Conservation (phyloP, 2,329 filamentous ascomycete genomes). For the Fusarium sp. region DNA sequence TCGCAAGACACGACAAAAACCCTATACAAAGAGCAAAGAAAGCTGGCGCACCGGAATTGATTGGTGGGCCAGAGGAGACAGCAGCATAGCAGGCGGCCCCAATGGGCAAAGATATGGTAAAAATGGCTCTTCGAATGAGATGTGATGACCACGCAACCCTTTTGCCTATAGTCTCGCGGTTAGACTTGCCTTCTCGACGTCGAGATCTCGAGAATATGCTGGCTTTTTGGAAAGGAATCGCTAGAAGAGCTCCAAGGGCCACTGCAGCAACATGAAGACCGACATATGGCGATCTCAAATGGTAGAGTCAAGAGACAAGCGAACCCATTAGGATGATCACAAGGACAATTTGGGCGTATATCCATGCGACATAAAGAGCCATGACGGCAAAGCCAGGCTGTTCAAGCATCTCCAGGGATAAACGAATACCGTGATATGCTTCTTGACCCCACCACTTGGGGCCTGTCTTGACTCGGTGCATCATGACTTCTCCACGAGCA, state of each 20-base stretch:
- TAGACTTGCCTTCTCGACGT: slow-evolving; percentile 67
- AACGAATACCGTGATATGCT: slow-evolving; percentile 74
- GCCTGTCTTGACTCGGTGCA: slow-evolving; percentile 77
- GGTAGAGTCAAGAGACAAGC: slow-evolving; percentile 76
- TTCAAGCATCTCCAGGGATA: slow-evolving; percentile 76
- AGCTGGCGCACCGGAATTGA: slow-evolving; percentile 72
- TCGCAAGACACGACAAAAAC: slow-evolving; percentile 77
- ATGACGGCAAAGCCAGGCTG: slow-evolving; percentile 80
- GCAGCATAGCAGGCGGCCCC: slow-evolving; percentile 75
- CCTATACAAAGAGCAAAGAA: slow-evolving; percentile 74
- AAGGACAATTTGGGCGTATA: slow-evolving; percentile 80
- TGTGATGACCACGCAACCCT: slow-evolving; percentile 78
- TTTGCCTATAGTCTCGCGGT: slow-evolving; percentile 74
- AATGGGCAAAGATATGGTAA: slow-evolving; percentile 74
- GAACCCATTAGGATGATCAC: slow-evolving; percentile 79
- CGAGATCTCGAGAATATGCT: slow-evolving; percentile 75
- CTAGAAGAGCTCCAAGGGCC: slow-evolving; percentile 74
- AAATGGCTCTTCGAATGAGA: slow-evolving; percentile 74
- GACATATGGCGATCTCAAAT: slow-evolving; percentile 71
- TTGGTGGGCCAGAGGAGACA: slow-evolving; percentile 70
- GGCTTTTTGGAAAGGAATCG: slow-evolving; percentile 79
- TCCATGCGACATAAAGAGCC: slow-evolving; percentile 80
- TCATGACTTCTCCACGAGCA: slow-evolving; percentile 79
- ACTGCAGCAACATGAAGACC: slow-evolving; percentile 74
- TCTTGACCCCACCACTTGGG: slow-evolving; percentile 84